phyloP scores from a whole-genome alignment of 2,329 filamentous ascomycete genomes.

The Hymenoscyphus salicellus region DNA sequence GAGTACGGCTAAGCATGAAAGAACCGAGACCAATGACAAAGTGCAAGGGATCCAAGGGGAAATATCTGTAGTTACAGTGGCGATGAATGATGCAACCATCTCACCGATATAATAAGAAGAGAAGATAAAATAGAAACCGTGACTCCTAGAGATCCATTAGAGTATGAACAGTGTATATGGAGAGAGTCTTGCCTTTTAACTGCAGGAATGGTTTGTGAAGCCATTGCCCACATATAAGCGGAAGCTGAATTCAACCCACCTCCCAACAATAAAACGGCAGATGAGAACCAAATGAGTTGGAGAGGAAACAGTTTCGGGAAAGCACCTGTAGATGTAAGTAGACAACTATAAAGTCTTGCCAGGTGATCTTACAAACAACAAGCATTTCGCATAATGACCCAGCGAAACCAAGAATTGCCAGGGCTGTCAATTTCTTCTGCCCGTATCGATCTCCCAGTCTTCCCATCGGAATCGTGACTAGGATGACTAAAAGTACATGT shows the following conservation, averaged over 20 bases:
- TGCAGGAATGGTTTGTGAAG: conserved; percentile 29
- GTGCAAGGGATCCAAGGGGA: conserved; percentile 34
- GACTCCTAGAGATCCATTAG: conserved; percentile 22
- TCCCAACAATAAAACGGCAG: conserved; percentile 30
- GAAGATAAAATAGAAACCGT: conserved; percentile 35
- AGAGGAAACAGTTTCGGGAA: conserved; percentile 30
- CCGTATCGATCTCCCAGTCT: conserved; percentile 33
- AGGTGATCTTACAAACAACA: conserved; percentile 29
- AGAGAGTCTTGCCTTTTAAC: conserved; percentile 24
- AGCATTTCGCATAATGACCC: conserved; percentile 29
- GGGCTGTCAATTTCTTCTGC: conserved; percentile 28
- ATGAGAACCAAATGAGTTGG: conserved; percentile 33
- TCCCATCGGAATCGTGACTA: conserved; percentile 34
- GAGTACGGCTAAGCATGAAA: conserved; percentile 26
- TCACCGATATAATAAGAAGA: conserved; percentile 35
- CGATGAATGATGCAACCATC: conserved; percentile 31
- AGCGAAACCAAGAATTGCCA: conserved; percentile 30
- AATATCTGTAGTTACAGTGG: conserved; percentile 31
- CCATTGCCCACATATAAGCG: conserved; percentile 36
- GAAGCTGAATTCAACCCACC: conserved; percentile 33
- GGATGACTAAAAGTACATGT: conserved; percentile 24
- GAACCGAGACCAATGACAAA: conserved; percentile 27
- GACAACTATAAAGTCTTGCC: neutral
- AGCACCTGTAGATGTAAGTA: conserved; percentile 22
- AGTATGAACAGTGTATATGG: neutral